Evolutionary conservation across 345 rosid species (phyloP).

Genomic region (Hibiscus tridactylites): DNA sequence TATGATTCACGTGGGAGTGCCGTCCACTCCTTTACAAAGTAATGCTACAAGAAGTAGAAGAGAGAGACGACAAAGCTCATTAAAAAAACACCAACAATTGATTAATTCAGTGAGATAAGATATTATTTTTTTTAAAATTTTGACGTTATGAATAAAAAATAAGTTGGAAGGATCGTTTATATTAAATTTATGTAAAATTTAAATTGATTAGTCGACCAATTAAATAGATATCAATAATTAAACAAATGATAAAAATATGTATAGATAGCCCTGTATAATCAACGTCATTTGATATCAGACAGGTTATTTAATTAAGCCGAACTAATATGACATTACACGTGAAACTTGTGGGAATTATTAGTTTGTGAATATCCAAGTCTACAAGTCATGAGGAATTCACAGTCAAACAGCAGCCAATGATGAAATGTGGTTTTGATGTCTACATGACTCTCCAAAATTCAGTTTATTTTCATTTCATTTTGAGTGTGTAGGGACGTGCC

Average conservation of each 20-base stretch:
- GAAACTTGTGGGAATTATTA: constrained; percentile 5
- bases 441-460: not conserved
- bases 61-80: too few species aligned
- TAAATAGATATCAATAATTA: too few species aligned
- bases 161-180: too few species aligned
- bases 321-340: not conserved
- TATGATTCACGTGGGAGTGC: not conserved
- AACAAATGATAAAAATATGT: too few species aligned
- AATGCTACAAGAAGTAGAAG: too few species aligned
- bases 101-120: too few species aligned
- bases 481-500: not conserved
- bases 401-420: not conserved
- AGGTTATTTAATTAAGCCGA: not conserved
- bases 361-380: not conserved
- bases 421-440: not conserved
- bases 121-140: too few species aligned
- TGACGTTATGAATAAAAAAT: too few species aligned
- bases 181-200: too few species aligned
- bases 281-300: too few species aligned
- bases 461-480: not conserved
- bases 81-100: not conserved
- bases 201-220: too few species aligned
- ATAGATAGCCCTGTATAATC: too few species aligned
- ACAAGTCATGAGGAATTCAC: not conserved
- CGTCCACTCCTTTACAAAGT: not conserved